Conservation (phyloP, 1,139 yeast species). For the Waltiozyma sp. region DNA sequence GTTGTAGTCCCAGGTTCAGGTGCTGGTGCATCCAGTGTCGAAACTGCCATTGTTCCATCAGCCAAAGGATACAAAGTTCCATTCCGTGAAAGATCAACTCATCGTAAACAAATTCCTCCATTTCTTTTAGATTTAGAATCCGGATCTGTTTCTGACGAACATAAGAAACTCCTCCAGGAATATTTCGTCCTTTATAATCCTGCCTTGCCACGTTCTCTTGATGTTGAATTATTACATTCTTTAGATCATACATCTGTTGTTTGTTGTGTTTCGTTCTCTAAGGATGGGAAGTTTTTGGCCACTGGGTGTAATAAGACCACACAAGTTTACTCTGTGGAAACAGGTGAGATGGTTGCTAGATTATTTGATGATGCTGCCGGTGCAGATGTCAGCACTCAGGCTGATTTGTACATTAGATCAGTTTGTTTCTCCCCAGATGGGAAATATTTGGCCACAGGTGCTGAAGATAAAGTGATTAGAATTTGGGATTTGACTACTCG, state of each 20-base stretch:
- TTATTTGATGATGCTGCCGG: slow-evolving; percentile 65
- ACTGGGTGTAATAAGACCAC: slow-evolving; percentile 97
- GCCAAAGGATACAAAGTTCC: slow-evolving; percentile 26
- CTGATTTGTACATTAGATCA: slow-evolving; percentile 87
- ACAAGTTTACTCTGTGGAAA: slow-evolving; percentile 84
- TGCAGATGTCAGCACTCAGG: slow-evolving; percentile 23
- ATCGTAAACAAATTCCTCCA: slow-evolving; percentile 69
- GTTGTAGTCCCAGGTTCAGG: slow-evolving; percentile 8
- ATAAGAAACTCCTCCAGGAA: slow-evolving; percentile 77
- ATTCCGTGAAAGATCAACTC: slow-evolving; percentile 36
- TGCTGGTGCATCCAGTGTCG: slow-evolving; percentile 5
- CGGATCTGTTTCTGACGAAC: slow-evolving; percentile 62
- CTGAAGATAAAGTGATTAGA: slow-evolving; percentile 92
- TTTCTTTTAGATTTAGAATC: slow-evolving; percentile 78
- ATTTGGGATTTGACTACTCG: slow-evolving; percentile 92
- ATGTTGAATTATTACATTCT: slow-evolving; percentile 81
- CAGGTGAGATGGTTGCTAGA: slow-evolving; percentile 83
- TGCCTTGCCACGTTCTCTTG: slow-evolving; percentile 62
- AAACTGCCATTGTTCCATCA: slow-evolving; percentile 2
- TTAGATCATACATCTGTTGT: slow-evolving; percentile 90
- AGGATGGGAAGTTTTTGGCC: slow-evolving; percentile 87
- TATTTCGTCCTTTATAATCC: slow-evolving; percentile 90
- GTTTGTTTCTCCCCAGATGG: slow-evolving; percentile 98
- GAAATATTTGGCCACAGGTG: slow-evolving; percentile 91
- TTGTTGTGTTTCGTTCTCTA: slow-evolving; percentile 90